Evolutionary conservation across 345 rosid genomes (phyloP), one percentile per base, ranked within the genome.

Genomic region (Pugionium dolabratum): DNA sequence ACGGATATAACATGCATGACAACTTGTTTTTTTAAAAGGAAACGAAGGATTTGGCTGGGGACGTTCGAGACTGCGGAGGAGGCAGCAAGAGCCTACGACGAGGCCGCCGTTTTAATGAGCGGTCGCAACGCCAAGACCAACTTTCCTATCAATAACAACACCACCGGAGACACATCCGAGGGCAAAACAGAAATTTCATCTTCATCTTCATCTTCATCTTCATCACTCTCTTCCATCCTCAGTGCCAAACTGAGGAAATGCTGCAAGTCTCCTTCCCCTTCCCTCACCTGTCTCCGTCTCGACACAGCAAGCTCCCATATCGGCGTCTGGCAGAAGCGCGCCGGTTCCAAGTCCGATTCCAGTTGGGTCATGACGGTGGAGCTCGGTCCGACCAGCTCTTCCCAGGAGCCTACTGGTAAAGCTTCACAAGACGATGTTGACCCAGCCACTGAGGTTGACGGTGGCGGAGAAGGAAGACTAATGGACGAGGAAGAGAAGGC

Each of bases 241-340:
- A 81, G 74, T 6, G 88, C 85, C 8, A 89, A 86, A 74, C 83
- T 89, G 4, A 75, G 82, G 7, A 89, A 84, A 65, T 81, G 90
- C 84, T 84, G 74, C 65, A 69, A 84, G 59, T 53, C 75, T 2
- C 83, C 88, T 18, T 86, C 90, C 3, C 87, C 96, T 8, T 86
- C 96, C 2, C 76, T 89, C 59, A 89, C 93, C 6, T 89, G 90
- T 50, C 73, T 89, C 3, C 84, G 96, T 76, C 96, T 89, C 3
- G 96, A 86, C 76, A 83, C 81, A 0, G 84, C 79, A 67, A 89
- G 76, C 59, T 84, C 86, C 9, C 86, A 83, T 67, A 86, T 89
- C 7, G 96, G 96, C 8, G 88, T 89, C 1, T 89, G 96, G 96
- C 93, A 89, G 56, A 89, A 83, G 76, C 80, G 87, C 0, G 93